Evolutionary conservation across 2,329 filamentous ascomycete genomes (phyloP).

Genomic region (Pseudogymnoascus sp.): DNA sequence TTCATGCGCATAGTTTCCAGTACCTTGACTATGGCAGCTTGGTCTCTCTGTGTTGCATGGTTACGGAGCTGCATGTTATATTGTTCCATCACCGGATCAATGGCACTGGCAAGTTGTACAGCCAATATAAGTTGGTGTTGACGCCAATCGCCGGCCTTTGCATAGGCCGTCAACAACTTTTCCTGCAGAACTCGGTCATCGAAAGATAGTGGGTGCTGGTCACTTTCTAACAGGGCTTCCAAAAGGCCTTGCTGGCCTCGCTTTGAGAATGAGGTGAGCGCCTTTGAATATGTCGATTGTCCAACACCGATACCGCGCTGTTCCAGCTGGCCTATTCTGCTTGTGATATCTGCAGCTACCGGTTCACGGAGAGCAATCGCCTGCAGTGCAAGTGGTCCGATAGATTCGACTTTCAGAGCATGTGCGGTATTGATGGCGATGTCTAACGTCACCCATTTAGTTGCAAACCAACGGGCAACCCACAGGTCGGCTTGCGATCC

Average conservation of each 20-base stretch:
- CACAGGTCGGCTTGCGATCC: constrained; percentile 35
- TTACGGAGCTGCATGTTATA: constrained; percentile 44
- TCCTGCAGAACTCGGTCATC: constrained; percentile 51
- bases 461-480: constrained; percentile 77
- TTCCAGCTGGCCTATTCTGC: constrained; percentile 55
- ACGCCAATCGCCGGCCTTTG: constrained; percentile 43
- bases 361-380: constrained; percentile 65
- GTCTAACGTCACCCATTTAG: constrained; percentile 65
- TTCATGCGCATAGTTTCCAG: constrained; percentile 44
- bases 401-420: constrained; percentile 62
- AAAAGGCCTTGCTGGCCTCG: constrained; percentile 40
- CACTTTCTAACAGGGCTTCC: constrained; percentile 39
- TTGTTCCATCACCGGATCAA: constrained; percentile 32
- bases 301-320: constrained; percentile 57
- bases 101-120: constrained; percentile 42
- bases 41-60: constrained; percentile 31
- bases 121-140: constrained; percentile 51
- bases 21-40: constrained; percentile 24
- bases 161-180: constrained; percentile 45
- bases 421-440: constrained; percentile 64
- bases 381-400: constrained; percentile 72
- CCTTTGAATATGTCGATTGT: constrained; percentile 56
- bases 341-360: constrained; percentile 48
- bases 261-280: constrained; percentile 58
- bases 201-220: constrained; percentile 59